A percentile compares a stretch with the other conserved stretches of the same genome.
phyloP scores from a whole-genome alignment of 208 protist genomes.

The Acanthamoeba lugdunensis region DNA sequence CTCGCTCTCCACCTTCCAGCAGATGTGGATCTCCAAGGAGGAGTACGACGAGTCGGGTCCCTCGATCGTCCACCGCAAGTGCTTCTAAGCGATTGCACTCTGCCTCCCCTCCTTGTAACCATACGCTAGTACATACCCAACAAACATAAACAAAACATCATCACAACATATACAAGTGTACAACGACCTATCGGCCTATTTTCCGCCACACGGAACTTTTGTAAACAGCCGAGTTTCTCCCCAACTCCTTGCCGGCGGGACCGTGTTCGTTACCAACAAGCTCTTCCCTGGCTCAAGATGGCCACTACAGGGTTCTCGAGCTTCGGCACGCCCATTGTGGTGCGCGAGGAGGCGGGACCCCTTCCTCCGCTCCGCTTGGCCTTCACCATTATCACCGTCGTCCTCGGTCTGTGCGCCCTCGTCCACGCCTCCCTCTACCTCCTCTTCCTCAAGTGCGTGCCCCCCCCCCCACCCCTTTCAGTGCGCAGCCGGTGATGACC shows the following conservation, averaged over 20 bases:
- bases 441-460: background rate
- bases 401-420: background rate
- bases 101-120: background rate
- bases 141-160: no score
- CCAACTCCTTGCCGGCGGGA: no score
- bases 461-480: background rate
- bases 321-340: background rate
- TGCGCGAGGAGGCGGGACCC: background rate
- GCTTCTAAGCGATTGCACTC: conserved; percentile 87
- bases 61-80: conserved; percentile 97
- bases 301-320: background rate
- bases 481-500: no score
- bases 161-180: background rate
- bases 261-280: no score
- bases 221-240: no score
- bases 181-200: no score
- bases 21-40: conserved; percentile 98
- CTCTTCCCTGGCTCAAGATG: no score
- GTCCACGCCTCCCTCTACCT: background rate
- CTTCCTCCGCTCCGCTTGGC: background rate
- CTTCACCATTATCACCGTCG: background rate
- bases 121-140: no score
- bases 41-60: conserved; percentile 98
- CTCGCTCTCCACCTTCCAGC: conserved; percentile 80
- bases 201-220: no score